phyloP scores from a whole-genome alignment of 164 flowering plant genomes.

The Vitis rupestris region DNA sequence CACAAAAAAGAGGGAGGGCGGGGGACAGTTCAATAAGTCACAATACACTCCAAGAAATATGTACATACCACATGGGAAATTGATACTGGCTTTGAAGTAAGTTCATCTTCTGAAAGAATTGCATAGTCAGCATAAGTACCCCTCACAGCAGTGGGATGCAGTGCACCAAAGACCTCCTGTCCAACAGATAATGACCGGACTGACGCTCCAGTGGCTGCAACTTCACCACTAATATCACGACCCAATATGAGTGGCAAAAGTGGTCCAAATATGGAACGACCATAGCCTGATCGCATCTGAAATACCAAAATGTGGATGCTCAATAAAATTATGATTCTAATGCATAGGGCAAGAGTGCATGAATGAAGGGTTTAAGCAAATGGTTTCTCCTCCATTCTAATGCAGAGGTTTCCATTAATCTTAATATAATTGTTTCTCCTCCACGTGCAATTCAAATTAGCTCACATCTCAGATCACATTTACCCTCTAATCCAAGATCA shows the following conservation, averaged over 20 bases:
- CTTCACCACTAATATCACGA: conserved; percentile 98
- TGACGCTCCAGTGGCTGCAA: conserved; percentile 76
- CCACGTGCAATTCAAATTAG: background rate
- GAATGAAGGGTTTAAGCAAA: background rate
- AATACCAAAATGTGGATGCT: conserved; percentile 6
- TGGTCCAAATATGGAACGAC: conserved; percentile 84
- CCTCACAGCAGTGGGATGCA: conserved; percentile 94
- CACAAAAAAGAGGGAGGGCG: background rate
- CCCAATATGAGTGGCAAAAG: conserved; percentile 89
- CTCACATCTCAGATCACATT: no score
- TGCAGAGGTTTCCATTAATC: no score
- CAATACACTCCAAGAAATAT: background rate
- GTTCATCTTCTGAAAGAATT: conserved; percentile 76
- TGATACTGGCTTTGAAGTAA: conserved; percentile 64
- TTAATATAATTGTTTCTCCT: no score
- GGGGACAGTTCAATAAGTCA: background rate
- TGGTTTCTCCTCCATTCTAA: no score
- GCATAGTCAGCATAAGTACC: conserved; percentile 96
- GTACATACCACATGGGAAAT: conserved; percentile 75
- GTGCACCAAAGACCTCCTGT: conserved; percentile 94
- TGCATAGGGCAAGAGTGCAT: background rate
- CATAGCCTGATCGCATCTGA: conserved; percentile 97
- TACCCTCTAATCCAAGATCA: no score
- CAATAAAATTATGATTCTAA: background rate
- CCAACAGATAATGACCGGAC: conserved; percentile 69